Base-by-base conservation (phyloP, 2,329 filamentous ascomycete genomes). In the Neofusicoccum kwambonambiense region DNA sequence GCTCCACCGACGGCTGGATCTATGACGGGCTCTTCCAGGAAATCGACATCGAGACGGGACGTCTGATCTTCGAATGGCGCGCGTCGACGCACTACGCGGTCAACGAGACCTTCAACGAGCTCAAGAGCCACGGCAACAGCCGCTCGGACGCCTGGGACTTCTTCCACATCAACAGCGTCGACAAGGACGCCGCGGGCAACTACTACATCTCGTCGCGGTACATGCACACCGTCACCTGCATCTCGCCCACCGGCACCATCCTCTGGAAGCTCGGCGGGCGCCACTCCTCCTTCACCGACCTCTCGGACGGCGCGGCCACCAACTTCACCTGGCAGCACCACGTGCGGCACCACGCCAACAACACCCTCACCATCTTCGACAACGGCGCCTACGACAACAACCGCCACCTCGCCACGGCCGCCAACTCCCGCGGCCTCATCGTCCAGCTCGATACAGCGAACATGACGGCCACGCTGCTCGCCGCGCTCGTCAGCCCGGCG, bases 251-350 rank as follows among this genome's bases (percentile, higher is more conserved):
- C 2, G 83, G 83, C 4, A 74, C 79, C 15, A 74, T 83, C 1
- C 74, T 83, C 27, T 86, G 84, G 84, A 76, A 75, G n/a, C 74
- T 86, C 3, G 83, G 84, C 50, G 84, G 84, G 34, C 76, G 76
- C 50, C 64, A 71, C 13, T 81, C 78, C 65, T 74, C 76, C 62
- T 83, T 83, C 70, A 65, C 65, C 3, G 79, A 81, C 65, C 70
- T 79, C 9, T 78, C 76, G 0, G 69, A 74, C 11, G 80, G 79
- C 17, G 69, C 72, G 13, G 82, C 81, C 3, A 81, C 79, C 13
- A 78, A 80, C 64, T 82, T 85, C 70, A 75, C 72, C 62, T 84
- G 78, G 77, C 84, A 86, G 68, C 84, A 86, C 68, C 79, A 86
- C 66, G 83, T 81, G 0, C 78, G 81, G 22, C 85, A 76, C 72